Percentiles rank a stretch among this genome's conserved stretches.
phyloP scores from a whole-genome alignment of 345 rosid genomes.

The Ceriops decandra region DNA sequence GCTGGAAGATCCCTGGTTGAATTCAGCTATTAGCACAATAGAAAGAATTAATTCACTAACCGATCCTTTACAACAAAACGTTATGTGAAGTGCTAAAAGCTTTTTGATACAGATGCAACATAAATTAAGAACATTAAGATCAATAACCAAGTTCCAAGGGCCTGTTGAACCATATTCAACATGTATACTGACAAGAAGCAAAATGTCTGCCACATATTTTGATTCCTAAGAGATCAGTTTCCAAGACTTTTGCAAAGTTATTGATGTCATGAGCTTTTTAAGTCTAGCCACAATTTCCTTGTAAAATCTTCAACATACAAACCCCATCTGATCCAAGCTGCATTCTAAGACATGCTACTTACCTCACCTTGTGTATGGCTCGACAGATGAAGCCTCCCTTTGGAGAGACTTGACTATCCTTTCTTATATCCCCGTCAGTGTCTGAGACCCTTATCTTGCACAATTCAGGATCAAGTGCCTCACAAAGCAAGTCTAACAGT shows the following conservation, averaged over 20 bases:
- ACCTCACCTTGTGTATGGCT: slow-evolving; percentile 66
- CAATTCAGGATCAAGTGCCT: slow-evolving; percentile 73
- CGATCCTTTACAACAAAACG: neutral
- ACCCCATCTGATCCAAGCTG: neutral
- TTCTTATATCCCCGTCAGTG: slow-evolving; percentile 11
- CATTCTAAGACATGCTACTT: slow-evolving; percentile 22
- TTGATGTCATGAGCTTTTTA: neutral
- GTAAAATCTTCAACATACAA: neutral
- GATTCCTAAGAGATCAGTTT: neutral
- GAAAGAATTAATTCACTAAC: neutral
- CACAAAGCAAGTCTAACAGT: slow-evolving; percentile 76
- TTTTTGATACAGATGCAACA: neutral
- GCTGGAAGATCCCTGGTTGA: slow-evolving; percentile 71
- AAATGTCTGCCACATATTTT: neutral
- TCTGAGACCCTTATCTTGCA: slow-evolving; percentile 35
- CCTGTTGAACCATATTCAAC: neutral
- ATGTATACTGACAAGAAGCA: neutral
- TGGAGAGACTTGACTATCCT: slow-evolving; percentile 19
- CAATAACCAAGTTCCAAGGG: neutral
- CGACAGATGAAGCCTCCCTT: slow-evolving; percentile 40
- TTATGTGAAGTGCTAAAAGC: neutral
- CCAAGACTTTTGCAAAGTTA: neutral
- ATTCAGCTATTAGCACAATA: slow-evolving; percentile 18
- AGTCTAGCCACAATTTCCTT: neutral
- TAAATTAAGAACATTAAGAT: neutral